These are phyloP conservation scores for Ogataea corticis DNA, from an alignment of 805 yeast species.

Conservation along the genomic window DNA sequence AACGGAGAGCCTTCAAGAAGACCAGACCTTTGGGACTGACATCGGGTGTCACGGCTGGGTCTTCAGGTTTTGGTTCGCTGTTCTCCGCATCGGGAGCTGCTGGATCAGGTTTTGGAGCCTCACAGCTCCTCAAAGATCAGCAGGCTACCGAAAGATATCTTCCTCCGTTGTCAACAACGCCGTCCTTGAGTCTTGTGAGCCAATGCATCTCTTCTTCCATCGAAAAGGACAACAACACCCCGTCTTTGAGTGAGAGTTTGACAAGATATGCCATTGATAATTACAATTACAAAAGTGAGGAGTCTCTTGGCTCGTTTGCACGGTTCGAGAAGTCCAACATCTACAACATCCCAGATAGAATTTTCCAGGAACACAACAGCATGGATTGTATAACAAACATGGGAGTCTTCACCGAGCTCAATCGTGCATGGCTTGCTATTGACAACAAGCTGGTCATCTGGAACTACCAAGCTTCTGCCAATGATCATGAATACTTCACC, in stretches of 20 bases:
- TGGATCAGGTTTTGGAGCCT: slow-evolving; percentile 17
- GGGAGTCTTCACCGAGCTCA: slow-evolving; percentile 81
- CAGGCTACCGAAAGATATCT: slow-evolving; percentile 29
- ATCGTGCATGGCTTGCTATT: slow-evolving; percentile 81
- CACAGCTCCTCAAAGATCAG: slow-evolving; percentile 22
- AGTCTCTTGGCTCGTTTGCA: slow-evolving; percentile 54
- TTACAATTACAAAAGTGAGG: slow-evolving; percentile 51
- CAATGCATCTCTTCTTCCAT: slow-evolving; percentile 61
- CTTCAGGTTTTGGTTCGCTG: slow-evolving; percentile 16
- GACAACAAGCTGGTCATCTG: slow-evolving; percentile 83
- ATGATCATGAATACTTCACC: slow-evolving; percentile 63
- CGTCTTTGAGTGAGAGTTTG: slow-evolving; percentile 52
- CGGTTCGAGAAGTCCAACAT: slow-evolving; percentile 74
- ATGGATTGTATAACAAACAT: slow-evolving; percentile 68
- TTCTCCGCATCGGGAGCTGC: slow-evolving; percentile 12
- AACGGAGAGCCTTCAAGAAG: slow-evolving; percentile 27
- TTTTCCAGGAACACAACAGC: slow-evolving; percentile 68
- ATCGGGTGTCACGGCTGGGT: slow-evolving; percentile 2
- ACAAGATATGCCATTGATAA: slow-evolving; percentile 67
- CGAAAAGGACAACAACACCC: slow-evolving; percentile 59
- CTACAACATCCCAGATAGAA: slow-evolving; percentile 75
- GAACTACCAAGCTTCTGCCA: slow-evolving; percentile 57
- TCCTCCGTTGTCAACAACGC: slow-evolving; percentile 50
- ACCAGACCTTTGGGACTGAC: slow-evolving; percentile 13
- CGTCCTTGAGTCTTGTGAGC: slow-evolving; percentile 59